Conservation (phyloP, 164 flowering plant genomes). For the Dillenia suffruticosa region DNA sequence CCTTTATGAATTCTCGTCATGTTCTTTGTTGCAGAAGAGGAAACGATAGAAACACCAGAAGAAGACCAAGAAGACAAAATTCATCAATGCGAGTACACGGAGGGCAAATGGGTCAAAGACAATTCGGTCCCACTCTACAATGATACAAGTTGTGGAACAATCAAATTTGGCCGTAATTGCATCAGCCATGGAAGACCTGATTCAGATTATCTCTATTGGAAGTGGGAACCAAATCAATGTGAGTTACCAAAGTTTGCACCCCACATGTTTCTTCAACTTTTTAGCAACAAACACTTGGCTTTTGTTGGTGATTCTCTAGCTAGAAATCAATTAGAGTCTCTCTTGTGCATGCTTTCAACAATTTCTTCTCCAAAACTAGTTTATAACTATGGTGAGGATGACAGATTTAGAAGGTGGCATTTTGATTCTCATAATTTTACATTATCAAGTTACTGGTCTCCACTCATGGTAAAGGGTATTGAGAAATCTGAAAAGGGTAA, state of each 20-base stretch:
- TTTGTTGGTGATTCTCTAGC: constrained; percentile 97
- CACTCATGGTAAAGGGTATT: constrained; percentile 70
- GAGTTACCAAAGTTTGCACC: constrained; percentile 71
- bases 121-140: constrained; percentile 63
- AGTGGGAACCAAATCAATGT: constrained; percentile 74
- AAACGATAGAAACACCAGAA: constrained; percentile 3
- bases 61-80: constrained; percentile 14
- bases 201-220: constrained; percentile 65
- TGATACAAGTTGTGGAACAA: constrained; percentile 69
- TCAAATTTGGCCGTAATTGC: constrained; percentile 87
- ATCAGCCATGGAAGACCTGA: constrained; percentile 79
- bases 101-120: constrained; percentile 72
- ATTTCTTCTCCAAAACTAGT: constrained; percentile 54
- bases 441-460: constrained; percentile 87
- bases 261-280: constrained; percentile 42
- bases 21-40: background rate
- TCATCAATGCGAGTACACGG: constrained; percentile 49
- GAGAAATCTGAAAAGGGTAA: constrained; percentile 50
- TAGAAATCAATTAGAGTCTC: constrained; percentile 88
- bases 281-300: constrained; percentile 61
- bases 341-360: constrained; percentile 68
- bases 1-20: background rate
- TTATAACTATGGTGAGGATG: constrained; percentile 55
- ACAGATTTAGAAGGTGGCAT: constrained; percentile 76
- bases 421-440: constrained; percentile 53